A percentile compares a stretch with the other conserved stretches of the same genome.
Evolutionary conservation across 2,329 filamentous ascomycete species (phyloP).

Genomic region (Plenodomus lindquistii): DNA sequence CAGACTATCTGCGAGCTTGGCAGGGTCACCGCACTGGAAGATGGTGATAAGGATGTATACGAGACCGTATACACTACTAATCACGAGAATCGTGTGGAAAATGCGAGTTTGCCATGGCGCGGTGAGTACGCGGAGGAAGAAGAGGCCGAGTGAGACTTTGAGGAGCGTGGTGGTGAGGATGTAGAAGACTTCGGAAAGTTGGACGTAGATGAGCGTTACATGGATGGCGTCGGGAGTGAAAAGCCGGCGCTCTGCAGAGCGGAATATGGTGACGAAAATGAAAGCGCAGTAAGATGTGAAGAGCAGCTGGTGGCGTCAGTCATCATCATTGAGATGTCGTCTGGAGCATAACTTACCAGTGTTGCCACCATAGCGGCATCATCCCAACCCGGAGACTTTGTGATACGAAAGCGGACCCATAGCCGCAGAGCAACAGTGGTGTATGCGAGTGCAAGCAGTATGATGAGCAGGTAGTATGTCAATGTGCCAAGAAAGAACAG

Average conservation of each 20-base stretch:
- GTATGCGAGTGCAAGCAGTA: conserved; percentile 33
- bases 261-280: conserved; percentile 24
- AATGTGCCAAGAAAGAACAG: conserved; percentile 23
- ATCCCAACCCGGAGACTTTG: conserved; percentile 40
- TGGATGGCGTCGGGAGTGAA: conserved; percentile 16
- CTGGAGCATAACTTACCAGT: conserved; percentile 17
- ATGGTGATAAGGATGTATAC: conserved; percentile 35
- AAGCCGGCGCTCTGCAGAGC: conserved; percentile 9
- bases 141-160: conserved; percentile 47
- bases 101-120: conserved; percentile 35
- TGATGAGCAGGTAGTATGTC: conserved; percentile 24
- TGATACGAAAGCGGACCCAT: conserved; percentile 39
- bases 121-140: conserved; percentile 41
- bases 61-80: conserved; percentile 31
- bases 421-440: conserved; percentile 34
- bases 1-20: conserved; percentile 27
- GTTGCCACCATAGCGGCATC: conserved; percentile 37
- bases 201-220: conserved; percentile 29
- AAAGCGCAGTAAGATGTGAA: conserved; percentile 36
- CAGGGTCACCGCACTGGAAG: conserved; percentile 37
- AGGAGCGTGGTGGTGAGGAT: conserved; percentile 54
- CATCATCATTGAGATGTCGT: not conserved
- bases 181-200: conserved; percentile 55
- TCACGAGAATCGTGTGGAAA: conserved; percentile 26
- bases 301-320: conserved; percentile 15